A percentile compares a stretch with the other conserved stretches of the same genome.
phyloP scores from a whole-genome alignment of 2,329 filamentous ascomycete species.

The Xylaria sp. region DNA sequence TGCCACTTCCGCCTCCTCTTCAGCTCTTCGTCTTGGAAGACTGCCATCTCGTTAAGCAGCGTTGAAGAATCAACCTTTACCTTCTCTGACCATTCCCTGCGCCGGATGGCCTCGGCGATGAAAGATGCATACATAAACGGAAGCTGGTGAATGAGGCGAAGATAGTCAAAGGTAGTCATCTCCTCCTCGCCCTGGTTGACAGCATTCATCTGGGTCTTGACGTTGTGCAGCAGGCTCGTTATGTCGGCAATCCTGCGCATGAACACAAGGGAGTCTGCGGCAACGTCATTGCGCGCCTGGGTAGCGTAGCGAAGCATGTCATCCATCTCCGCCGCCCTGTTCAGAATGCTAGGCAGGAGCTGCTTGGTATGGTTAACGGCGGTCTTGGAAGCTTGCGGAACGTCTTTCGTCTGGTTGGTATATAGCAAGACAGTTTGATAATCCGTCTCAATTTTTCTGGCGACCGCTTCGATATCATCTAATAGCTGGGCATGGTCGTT shows the following conservation, averaged over 20 bases:
- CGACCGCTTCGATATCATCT: conserved; percentile 83
- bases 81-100: conserved; percentile 90
- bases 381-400: conserved; percentile 64
- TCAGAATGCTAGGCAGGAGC: conserved; percentile 60
- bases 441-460: conserved; percentile 85
- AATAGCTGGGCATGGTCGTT: conserved; percentile 71
- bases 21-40: conserved; percentile 90
- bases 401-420: conserved; percentile 62
- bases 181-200: conserved; percentile 76
- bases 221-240: conserved; percentile 71
- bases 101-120: conserved; percentile 79
- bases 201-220: conserved; percentile 72
- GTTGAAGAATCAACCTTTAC: conserved; percentile 85
- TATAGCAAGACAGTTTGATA: conserved; percentile 76
- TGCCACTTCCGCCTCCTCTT: conserved; percentile 89
- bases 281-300: conserved; percentile 69
- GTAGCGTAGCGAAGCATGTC: conserved; percentile 61
- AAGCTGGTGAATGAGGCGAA: conserved; percentile 79
- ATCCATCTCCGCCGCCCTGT: conserved; percentile 62
- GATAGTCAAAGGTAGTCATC: conserved; percentile 76
- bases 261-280: conserved; percentile 66
- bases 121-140: conserved; percentile 91
- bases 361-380: conserved; percentile 66
- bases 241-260: conserved; percentile 84
- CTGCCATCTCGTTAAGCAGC: conserved; percentile 88